These are phyloP conservation scores for Evernia prunastri DNA, from an alignment of 495 filamentous ascomycete genomes.

Conservation along the genomic window DNA sequence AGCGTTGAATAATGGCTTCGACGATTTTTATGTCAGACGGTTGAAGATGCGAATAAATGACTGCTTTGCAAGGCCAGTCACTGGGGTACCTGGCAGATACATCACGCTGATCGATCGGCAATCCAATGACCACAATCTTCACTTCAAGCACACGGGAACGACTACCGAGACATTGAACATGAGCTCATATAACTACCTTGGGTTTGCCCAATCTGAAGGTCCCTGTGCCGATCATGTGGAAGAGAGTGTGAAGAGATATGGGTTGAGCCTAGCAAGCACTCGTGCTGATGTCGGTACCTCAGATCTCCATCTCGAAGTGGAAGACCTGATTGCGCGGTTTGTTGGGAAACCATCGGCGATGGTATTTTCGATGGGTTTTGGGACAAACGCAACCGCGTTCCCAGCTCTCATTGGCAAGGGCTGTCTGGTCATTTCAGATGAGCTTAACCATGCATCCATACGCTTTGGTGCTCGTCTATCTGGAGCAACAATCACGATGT, in stretches of 20 bases:
- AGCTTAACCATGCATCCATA: slow-evolving; percentile 96
- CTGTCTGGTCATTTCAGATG: slow-evolving; percentile 88
- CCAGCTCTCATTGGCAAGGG: slow-evolving; percentile 87
- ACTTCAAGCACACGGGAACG: slow-evolving; percentile 81
- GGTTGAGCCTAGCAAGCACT: slow-evolving; percentile 71
- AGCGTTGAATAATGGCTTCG: slow-evolving; percentile 95
- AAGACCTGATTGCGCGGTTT: slow-evolving; percentile 81
- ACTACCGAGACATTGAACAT: slow-evolving; percentile 94
- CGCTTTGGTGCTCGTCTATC: slow-evolving; percentile 90
- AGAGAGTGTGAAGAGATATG: slow-evolving; percentile 74
- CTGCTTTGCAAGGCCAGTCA: slow-evolving; percentile 86
- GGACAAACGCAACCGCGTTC: slow-evolving; percentile 87
- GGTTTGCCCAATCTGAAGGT: slow-evolving; percentile 95
- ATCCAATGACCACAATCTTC: slow-evolving; percentile 80
- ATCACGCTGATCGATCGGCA: slow-evolving; percentile 86
- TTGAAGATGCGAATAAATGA: slow-evolving; percentile 93
- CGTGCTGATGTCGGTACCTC: slow-evolving; percentile 79
- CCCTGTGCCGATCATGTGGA: slow-evolving; percentile 94
- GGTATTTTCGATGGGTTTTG: slow-evolving; percentile 98
- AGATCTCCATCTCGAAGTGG: slow-evolving; percentile 81
- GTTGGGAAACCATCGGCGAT: slow-evolving; percentile 90
- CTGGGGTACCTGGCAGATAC: slow-evolving; percentile 87
- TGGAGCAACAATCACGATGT: slow-evolving; percentile 87
- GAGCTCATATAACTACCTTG: slow-evolving; percentile 99
- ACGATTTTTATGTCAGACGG: slow-evolving; percentile 93